Base-by-base conservation (phyloP, 164 flowering plant genomes). In the Magnolia kwangsiensis region DNA sequence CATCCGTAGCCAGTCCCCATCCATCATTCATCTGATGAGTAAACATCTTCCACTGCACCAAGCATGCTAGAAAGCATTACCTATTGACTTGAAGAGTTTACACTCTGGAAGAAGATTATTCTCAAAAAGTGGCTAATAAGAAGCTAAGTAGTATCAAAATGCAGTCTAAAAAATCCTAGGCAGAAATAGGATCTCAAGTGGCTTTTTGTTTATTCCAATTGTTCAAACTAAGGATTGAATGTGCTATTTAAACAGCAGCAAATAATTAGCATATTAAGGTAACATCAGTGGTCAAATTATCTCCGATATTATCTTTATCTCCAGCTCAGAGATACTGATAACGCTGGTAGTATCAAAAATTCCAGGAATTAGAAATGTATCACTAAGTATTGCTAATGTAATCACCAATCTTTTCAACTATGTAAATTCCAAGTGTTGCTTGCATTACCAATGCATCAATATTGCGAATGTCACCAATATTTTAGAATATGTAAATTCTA, bases 1-100 rank as follows among this genome's bases (percentile, higher is more conserved):
- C 99, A 87, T 96, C 97, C 68, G 99, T 93, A 74, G 99, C 92
- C 75, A 96, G 86, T 67, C 99, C 99, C 99, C 99, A 96, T 64
- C 99, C 99, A 87, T 96, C 99, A 67, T 67, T 58, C 99, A 96
- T 96, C 73, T 84, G 85, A 85, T 94, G 91, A 66, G 83, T 89
- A 73, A 96, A 96, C 75, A 69, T 78, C 61, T 77, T 81, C 64
- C 86, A 18, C 99, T 96, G 92, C 85, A 84, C 21, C 23, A 78
- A 78, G 37, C 11, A 61, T 58, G 71, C 23, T 74, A 78, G 64
- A 63, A 37, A 11, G 67, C 31, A 76, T 18, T 24, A 59, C 9
- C 50, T 18, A 20, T 70, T 50, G 72, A 20, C 45, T 49, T 50
- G 55, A 2, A n/a, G 20, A 70, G 45, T 70, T 18, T 70, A 18